A percentile compares a stretch with the other conserved stretches of the same genome.
These are phyloP conservation scores for Rhizomucor pusillus DNA, from an alignment of 371 early-diverging fungal genomes.

Conservation along the genomic window DNA sequence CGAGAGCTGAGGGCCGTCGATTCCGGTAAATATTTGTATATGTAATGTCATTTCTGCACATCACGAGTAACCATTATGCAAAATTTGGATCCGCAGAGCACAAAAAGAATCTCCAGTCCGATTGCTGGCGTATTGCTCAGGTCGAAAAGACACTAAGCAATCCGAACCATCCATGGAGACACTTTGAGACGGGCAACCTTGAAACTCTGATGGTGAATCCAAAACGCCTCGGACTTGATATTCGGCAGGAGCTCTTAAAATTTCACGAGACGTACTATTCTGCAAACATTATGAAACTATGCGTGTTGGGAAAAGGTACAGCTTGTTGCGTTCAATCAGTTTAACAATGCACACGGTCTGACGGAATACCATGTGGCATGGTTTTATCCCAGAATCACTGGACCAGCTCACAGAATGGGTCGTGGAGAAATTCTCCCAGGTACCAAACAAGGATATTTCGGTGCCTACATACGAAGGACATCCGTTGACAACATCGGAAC, in stretches of 20 bases:
- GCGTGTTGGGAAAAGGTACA: constrained; percentile 85
- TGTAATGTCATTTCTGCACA: background rate
- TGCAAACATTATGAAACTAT: constrained; percentile 93
- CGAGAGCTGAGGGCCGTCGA: constrained; percentile 93
- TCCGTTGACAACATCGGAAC: constrained; percentile 69
- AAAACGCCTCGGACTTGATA: constrained; percentile 66
- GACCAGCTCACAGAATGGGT: constrained; percentile 79
- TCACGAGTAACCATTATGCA: background rate
- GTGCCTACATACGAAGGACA: constrained; percentile 64
- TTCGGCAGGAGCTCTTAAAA: constrained; percentile 78
- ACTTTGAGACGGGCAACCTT: constrained; percentile 84
- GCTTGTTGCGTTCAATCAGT: background rate
- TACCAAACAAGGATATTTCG: constrained; percentile 66
- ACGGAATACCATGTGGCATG: background rate
- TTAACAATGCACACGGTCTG: background rate
- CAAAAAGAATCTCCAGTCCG: constrained; percentile 88
- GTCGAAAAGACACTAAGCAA: constrained; percentile 73
- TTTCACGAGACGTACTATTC: constrained; percentile 90
- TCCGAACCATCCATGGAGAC: constrained; percentile 77
- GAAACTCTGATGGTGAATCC: constrained; percentile 81
- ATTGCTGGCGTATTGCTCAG: constrained; percentile 82
- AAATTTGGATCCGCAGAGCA: constrained; percentile 56
- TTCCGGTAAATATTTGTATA: constrained; percentile 48
- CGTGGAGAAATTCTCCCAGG: constrained; percentile 69
- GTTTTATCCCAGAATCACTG: constrained; percentile 59